Evolutionary conservation across 352 stramenopile species (phyloP).

Genomic region (Pythium rishiriense): DNA sequence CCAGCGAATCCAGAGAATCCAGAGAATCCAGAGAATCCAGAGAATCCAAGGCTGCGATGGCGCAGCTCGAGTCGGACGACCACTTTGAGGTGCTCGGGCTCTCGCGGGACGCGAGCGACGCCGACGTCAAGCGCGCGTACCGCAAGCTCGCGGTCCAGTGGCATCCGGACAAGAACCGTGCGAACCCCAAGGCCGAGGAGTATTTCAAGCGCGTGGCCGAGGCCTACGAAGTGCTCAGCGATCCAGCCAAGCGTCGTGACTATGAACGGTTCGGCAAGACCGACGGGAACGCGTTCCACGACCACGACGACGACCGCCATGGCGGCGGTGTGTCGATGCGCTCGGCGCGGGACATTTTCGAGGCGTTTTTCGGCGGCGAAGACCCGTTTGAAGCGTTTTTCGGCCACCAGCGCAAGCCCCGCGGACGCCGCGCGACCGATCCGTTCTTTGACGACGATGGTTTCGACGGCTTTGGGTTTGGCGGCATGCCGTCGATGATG

Average conservation of each 20-base stretch:
- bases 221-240: slow-evolving; percentile 88
- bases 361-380: slow-evolving; percentile 60
- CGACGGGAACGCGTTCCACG: neutral
- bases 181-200: slow-evolving; percentile 75
- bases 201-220: slow-evolving; percentile 90
- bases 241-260: slow-evolving; percentile 54
- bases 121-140: slow-evolving; percentile 72
- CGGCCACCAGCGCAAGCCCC: slow-evolving; percentile 22
- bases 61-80: slow-evolving; percentile 66
- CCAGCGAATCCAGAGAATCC: neutral
- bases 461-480: slow-evolving; percentile 30
- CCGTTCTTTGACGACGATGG: slow-evolving; percentile 27
- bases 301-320: neutral
- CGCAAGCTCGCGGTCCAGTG: slow-evolving; percentile 82
- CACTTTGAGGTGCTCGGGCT: slow-evolving; percentile 72
- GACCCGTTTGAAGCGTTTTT: slow-evolving; percentile 69
- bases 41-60: slow-evolving; percentile 24
- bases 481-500: slow-evolving; percentile 27
- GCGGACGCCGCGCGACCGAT: slow-evolving; percentile 5
- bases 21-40: slow-evolving; percentile 1
- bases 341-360: slow-evolving; percentile 72
- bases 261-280: slow-evolving; percentile 59
- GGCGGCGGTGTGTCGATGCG: slow-evolving; percentile 41
- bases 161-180: slow-evolving; percentile 94
- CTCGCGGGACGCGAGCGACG: slow-evolving; percentile 34